These are phyloP conservation scores for Scenedesmus sp. DNA, from an alignment of 163 green algal genomes.

Conservation along the genomic window DNA sequence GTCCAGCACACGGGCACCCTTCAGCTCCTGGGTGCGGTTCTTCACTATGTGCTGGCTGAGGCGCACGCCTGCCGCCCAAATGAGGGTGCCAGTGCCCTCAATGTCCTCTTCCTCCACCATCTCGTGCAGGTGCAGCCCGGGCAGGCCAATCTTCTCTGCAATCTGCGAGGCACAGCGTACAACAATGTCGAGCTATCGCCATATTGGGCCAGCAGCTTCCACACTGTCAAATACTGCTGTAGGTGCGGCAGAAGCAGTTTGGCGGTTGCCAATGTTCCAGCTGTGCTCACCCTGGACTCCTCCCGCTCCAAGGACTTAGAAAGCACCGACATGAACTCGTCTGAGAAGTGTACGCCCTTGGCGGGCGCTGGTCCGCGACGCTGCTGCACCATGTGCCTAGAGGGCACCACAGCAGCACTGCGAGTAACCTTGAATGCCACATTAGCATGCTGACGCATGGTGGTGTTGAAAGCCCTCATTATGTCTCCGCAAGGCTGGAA, in stretches of 20 bases:
- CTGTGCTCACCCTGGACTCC: conserved; percentile 29
- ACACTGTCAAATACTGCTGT: neutral
- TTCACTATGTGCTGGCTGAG: conserved; percentile 29
- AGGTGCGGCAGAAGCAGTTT: neutral
- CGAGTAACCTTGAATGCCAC: neutral
- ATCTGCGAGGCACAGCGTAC: conserved; percentile 23
- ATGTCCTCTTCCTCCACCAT: conserved; percentile 44
- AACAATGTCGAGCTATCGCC: neutral
- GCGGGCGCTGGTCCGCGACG: neutral
- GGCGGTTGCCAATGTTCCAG: conserved; percentile 18
- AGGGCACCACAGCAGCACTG: conserved; percentile 1
- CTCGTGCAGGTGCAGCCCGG: conserved; percentile 45
- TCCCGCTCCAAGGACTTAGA: conserved; percentile 35
- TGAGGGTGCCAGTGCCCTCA: conserved; percentile 48
- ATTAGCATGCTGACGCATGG: neutral
- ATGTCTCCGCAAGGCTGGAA: neutral
- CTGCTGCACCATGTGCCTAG: neutral
- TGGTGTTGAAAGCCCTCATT: neutral
- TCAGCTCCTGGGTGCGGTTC: conserved; percentile 35
- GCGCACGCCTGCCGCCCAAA: conserved; percentile 42
- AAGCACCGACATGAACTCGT: conserved; percentile 46
- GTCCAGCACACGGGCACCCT: conserved; percentile 48
- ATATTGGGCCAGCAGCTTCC: neutral
- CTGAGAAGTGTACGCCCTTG: conserved; percentile 47
- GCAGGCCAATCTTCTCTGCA: conserved; percentile 49